Conservation (phyloP, 2,329 filamentous ascomycete genomes). For the Fonsecaea nubica region DNA sequence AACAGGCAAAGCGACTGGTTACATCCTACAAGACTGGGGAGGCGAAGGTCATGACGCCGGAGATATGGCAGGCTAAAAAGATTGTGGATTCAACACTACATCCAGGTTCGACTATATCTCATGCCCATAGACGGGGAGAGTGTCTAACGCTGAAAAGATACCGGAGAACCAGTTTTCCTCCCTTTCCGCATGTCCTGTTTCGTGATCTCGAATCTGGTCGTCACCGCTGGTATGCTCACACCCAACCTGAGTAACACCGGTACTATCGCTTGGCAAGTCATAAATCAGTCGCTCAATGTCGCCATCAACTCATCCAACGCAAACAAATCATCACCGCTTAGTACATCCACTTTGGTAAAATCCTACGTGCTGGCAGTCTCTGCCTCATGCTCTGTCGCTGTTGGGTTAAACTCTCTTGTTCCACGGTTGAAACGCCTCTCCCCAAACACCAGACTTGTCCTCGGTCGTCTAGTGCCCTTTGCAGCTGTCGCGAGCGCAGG, state of each 20-base stretch:
- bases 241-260: constrained; percentile 70
- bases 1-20: constrained; percentile 82
- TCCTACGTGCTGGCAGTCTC: constrained; percentile 92
- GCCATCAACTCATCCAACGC: constrained; percentile 95
- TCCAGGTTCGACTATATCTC: constrained; percentile 68
- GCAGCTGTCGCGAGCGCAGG: constrained; percentile 92
- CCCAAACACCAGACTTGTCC: constrained; percentile 75
- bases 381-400: constrained; percentile 89
- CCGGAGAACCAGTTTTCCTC: constrained; percentile 86
- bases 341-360: constrained; percentile 78
- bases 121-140: not conserved
- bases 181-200: constrained; percentile 98
- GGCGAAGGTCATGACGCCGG: constrained; percentile 79
- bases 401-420: constrained; percentile 89
- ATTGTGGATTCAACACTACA: constrained; percentile 95
- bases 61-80: constrained; percentile 96
- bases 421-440: constrained; percentile 79
- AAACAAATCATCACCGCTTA: constrained; percentile 93
- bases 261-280: constrained; percentile 90
- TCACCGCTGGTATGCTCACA: constrained; percentile 96
- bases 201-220: constrained; percentile 88
- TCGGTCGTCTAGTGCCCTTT: constrained; percentile 91
- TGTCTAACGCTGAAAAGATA: constrained; percentile 65
- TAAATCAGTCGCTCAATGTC: constrained; percentile 97
- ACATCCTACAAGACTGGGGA: constrained; percentile 86